Evolutionary conservation across 1,284 basidiomycete species (phyloP).

Genomic region (Cryptococcus sp.): DNA sequence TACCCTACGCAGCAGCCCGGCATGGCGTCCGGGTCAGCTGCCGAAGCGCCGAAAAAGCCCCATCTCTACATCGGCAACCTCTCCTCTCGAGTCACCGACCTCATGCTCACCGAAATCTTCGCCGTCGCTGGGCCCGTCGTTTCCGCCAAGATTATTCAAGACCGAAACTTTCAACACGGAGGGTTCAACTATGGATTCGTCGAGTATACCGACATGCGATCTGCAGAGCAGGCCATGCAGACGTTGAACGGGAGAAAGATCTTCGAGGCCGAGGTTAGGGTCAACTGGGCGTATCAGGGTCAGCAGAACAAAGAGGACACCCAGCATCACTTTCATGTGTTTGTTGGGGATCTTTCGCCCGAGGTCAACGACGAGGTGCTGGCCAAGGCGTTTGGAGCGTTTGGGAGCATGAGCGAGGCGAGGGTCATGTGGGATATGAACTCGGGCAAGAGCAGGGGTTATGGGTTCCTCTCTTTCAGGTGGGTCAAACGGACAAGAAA

Average conservation of each 20-base stretch:
- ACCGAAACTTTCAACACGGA: constrained; percentile 94
- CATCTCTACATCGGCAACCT: constrained; percentile 97
- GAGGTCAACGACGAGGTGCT: constrained; percentile 98
- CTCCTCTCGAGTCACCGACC: constrained; percentile 70
- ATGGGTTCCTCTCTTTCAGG: constrained; percentile 54
- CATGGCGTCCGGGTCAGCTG: constrained; percentile 9
- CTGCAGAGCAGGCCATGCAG: constrained; percentile 91
- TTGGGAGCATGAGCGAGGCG: constrained; percentile 90
- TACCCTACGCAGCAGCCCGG: constrained; percentile 4
- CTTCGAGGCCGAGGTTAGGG: constrained; percentile 93
- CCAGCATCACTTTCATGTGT: constrained; percentile 91
- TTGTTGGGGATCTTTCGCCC: constrained; percentile 94
- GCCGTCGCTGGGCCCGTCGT: constrained; percentile 91
- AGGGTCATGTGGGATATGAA: constrained; percentile 99
- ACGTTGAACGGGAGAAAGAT: constrained; percentile 97
- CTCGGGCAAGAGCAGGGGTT: constrained; percentile 80
- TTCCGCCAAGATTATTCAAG: constrained; percentile 97
- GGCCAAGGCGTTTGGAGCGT: constrained; percentile 88
- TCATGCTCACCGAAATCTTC: constrained; percentile 88
- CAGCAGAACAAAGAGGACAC: constrained; percentile 80
- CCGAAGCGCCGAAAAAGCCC: constrained; percentile 52
- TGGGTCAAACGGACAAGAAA: too few species aligned
- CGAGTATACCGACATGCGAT: constrained; percentile 94
- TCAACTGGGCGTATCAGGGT: constrained; percentile 98
- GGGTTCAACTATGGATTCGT: constrained; percentile 98